These are phyloP conservation scores for Leptomonas seymouri DNA, from an alignment of 208 protist species.

Conservation along the genomic window DNA sequence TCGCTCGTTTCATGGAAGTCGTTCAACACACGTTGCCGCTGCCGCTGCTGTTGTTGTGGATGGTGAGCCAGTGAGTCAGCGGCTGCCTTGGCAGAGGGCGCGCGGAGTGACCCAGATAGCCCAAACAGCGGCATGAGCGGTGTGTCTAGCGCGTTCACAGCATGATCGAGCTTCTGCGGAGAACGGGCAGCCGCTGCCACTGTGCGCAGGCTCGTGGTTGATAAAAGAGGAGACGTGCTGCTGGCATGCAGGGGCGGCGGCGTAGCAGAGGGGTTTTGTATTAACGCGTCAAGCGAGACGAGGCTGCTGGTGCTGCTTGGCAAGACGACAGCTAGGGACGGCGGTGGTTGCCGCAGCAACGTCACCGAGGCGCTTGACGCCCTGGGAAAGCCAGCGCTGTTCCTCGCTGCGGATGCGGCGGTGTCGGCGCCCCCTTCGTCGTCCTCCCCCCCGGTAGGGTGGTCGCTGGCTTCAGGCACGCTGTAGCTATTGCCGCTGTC, in stretches of 20 bases:
- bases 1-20: background rate
- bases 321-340: background rate
- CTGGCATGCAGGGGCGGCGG: background rate
- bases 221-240: background rate
- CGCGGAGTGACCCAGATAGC: background rate
- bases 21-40: background rate
- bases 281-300: background rate
- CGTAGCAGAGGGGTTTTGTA: background rate
- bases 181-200: slow-evolving; percentile 1
- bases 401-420: too few relatives aligned
- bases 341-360: background rate
- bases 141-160: slow-evolving; percentile 27
- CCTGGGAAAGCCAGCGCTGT: too few relatives aligned
- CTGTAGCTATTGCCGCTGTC: background rate
- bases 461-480: background rate
- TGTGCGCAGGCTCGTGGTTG: too few relatives aligned
- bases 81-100: background rate
- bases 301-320: background rate
- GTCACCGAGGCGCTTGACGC: too few relatives aligned
- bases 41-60: background rate
- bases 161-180: slow-evolving; percentile 21
- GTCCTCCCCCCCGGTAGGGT: background rate
- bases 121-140: slow-evolving; percentile 37
- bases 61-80: background rate
- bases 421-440: background rate